Conservation (phyloP, 139 green algal genomes). For the Auxenochlorella pyrenoidosa region DNA sequence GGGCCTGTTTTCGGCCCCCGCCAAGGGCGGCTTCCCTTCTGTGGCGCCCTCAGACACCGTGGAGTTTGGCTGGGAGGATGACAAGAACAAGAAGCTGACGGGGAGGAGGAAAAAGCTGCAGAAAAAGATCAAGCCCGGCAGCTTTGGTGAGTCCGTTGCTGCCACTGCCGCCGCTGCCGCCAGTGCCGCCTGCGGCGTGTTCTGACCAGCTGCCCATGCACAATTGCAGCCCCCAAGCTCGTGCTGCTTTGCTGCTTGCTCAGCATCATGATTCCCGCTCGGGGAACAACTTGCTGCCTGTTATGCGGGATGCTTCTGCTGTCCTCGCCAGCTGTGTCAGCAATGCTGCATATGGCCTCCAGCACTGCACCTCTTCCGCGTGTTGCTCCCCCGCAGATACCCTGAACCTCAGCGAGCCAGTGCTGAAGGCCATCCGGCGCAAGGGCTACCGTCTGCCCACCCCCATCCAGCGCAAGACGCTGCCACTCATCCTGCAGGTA, state of each 20-base stretch:
- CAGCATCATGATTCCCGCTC: too few species aligned
- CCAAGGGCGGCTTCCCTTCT: background rate
- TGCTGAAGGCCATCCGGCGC: constrained; percentile 86
- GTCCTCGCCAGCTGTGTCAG: too few species aligned
- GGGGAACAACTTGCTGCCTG: too few species aligned
- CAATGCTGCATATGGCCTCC: too few species aligned
- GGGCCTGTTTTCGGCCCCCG: background rate
- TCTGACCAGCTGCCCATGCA: too few species aligned
- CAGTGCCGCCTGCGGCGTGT: background rate
- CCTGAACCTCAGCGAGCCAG: constrained; percentile 76
- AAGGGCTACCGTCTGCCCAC: constrained; percentile 97
- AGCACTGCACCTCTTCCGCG: too few species aligned
- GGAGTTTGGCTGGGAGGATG: constrained; percentile 48
- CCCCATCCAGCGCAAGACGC: constrained; percentile 92
- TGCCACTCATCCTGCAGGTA: constrained; percentile 86
- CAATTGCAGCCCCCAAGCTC: too few species aligned
- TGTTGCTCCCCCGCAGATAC: constrained; percentile 66
- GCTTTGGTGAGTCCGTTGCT: constrained; percentile 62
- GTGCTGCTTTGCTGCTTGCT: too few species aligned
- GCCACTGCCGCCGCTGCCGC: background rate
- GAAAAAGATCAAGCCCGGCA: constrained; percentile 71
- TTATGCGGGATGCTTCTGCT: too few species aligned
- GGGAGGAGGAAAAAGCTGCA: constrained; percentile 61
- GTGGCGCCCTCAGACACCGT: background rate
- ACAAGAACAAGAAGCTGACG: constrained; percentile 23